These are phyloP conservation scores for Cladochytrium replicatum DNA, from an alignment of 192 early-diverging fungal genomes.

Conservation along the genomic window DNA sequence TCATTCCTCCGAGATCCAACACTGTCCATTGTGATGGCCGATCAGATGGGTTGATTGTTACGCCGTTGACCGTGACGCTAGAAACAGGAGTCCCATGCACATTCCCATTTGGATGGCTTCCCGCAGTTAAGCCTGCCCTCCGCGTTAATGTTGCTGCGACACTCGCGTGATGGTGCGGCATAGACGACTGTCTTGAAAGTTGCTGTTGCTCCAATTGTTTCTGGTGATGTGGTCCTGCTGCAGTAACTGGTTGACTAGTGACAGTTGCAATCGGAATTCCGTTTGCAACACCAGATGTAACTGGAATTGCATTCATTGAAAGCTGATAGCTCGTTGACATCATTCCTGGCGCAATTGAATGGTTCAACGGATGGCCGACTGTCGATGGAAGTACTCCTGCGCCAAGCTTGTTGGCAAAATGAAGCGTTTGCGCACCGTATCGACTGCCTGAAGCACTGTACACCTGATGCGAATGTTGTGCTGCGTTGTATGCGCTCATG, in stretches of 20 bases:
- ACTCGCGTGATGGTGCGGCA: slow-evolving; percentile 85
- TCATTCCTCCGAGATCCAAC: slow-evolving; percentile 94
- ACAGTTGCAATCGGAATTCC: too few relatives aligned
- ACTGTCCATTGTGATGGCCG: slow-evolving; percentile 62
- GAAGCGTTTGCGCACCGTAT: slow-evolving; percentile 7
- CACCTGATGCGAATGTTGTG: slow-evolving; percentile 5
- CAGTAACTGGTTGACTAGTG: too few relatives aligned
- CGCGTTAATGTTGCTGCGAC: slow-evolving; percentile 73
- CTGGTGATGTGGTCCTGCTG: slow-evolving; percentile 66
- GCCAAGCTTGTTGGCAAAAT: slow-evolving; percentile 10
- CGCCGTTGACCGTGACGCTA: too few relatives aligned
- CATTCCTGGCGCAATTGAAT: background rate
- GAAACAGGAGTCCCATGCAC: too few relatives aligned
- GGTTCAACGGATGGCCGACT: background rate
- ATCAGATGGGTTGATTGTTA: background rate
- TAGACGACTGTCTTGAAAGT: slow-evolving; percentile 60
- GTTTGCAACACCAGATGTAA: too few relatives aligned
- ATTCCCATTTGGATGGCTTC: too few relatives aligned
- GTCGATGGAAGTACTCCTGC: slow-evolving; percentile 14
- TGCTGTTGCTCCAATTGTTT: slow-evolving; percentile 64
- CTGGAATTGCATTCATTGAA: slow-evolving; percentile 36
- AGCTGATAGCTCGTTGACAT: slow-evolving; percentile 8
- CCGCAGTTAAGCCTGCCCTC: too few relatives aligned
- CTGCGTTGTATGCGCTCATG: slow-evolving; percentile 1
- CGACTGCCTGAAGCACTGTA: slow-evolving; percentile 11